Conservation (phyloP, 2,329 filamentous ascomycete genomes). For the Colletotrichum euphorbiae region DNA sequence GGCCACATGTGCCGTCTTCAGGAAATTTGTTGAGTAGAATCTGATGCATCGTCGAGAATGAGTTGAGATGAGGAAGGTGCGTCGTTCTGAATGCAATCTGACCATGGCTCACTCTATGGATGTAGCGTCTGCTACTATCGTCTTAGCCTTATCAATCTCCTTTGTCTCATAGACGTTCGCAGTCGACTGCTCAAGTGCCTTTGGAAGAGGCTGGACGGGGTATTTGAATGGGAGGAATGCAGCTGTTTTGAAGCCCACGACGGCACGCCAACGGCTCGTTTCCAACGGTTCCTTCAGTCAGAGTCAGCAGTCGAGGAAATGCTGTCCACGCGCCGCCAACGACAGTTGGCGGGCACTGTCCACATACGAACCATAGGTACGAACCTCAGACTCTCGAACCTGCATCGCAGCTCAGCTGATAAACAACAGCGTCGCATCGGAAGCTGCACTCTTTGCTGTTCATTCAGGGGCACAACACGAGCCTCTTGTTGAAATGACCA, state of each 20-base stretch:
- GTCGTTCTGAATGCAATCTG: constrained; percentile 29
- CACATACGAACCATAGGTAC: neutral
- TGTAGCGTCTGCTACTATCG: constrained; percentile 24
- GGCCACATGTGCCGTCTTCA: too few species aligned
- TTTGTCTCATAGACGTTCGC: constrained; percentile 33
- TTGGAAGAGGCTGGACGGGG: neutral
- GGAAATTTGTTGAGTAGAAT: constrained; percentile 18
- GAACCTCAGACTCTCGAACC: constrained; percentile 22
- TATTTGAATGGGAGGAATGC: constrained; percentile 7
- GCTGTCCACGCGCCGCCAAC: too few species aligned
- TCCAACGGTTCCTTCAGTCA: neutral
- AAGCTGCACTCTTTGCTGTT: constrained; percentile 12
- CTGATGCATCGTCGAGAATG: constrained; percentile 26
- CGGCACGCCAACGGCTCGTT: constrained; percentile 17
- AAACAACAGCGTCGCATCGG: constrained; percentile 21
- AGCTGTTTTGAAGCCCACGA: constrained; percentile 20
- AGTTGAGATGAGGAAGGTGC: constrained; percentile 27
- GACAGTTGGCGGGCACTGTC: neutral
- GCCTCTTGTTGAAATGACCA: constrained; percentile 32
- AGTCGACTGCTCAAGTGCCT: constrained; percentile 2
- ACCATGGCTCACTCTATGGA: constrained; percentile 6
- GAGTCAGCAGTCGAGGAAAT: neutral
- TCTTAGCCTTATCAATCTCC: constrained; percentile 31
- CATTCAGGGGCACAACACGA: constrained; percentile 33
- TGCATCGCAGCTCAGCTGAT: constrained; percentile 33